Evolutionary conservation across 2,329 filamentous ascomycete genomes (phyloP).

Genomic region (Ophiocordyceps camponoti-saundersi): DNA sequence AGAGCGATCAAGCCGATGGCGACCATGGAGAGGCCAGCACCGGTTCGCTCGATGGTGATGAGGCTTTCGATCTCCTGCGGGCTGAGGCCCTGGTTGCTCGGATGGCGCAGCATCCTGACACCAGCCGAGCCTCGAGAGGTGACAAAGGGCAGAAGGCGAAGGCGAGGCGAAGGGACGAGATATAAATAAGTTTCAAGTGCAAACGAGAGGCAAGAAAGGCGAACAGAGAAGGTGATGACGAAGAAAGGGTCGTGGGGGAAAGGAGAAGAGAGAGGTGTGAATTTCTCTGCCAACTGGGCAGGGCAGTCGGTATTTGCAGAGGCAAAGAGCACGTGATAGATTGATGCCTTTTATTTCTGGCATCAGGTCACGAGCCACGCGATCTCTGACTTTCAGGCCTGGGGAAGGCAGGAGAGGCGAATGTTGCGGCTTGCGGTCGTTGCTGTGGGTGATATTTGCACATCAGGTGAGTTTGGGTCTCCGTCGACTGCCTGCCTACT

Average conservation of each 20-base stretch:
- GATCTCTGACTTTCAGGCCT: background rate
- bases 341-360: too few species aligned
- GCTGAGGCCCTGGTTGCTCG: slow-evolving; percentile 10
- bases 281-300: background rate
- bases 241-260: background rate
- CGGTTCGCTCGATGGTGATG: slow-evolving; percentile 33
- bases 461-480: background rate
- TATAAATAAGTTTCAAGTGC: background rate
- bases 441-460: background rate
- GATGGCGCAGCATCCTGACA: background rate
- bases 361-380: too few species aligned
- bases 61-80: slow-evolving; percentile 23
- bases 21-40: slow-evolving; percentile 34
- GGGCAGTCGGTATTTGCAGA: background rate
- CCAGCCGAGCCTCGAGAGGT: background rate
- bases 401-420: background rate
- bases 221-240: too few species aligned
- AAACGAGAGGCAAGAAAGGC: too few species aligned
- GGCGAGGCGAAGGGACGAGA: background rate
- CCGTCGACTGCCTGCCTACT: too few species aligned
- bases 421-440: background rate
- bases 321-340: background rate
- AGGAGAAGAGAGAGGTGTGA: background rate
- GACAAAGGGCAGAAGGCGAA: background rate
- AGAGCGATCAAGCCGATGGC: slow-evolving; percentile 31